Conservation (phyloP, 495 filamentous ascomycete genomes). For the Penicillium flavigenum region DNA sequence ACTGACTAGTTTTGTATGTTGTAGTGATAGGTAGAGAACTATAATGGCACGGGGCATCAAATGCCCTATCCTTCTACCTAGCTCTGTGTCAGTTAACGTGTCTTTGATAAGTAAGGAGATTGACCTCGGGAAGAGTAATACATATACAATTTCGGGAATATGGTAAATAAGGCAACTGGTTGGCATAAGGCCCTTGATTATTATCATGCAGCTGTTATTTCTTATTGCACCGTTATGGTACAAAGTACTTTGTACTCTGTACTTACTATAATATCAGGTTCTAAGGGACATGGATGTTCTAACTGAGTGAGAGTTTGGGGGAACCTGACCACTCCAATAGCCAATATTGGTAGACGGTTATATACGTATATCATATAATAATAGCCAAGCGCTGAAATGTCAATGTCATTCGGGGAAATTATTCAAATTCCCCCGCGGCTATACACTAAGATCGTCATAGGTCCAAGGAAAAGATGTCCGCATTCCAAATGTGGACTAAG, state of each 20-base stretch:
- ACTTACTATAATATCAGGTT: too few relatives aligned
- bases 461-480: neutral
- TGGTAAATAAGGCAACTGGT: slow-evolving; percentile 2
- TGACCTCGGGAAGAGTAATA: neutral
- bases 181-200: neutral
- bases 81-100: too few relatives aligned
- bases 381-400: too few relatives aligned
- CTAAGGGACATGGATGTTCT: neutral
- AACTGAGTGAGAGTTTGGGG: neutral
- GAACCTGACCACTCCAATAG: neutral
- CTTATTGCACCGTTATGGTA: neutral
- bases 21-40: too few relatives aligned
- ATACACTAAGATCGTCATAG: neutral
- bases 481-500: neutral
- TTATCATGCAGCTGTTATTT: neutral
- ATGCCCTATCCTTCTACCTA: too few relatives aligned
- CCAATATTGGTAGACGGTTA: too few relatives aligned
- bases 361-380: too few relatives aligned
- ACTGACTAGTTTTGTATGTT: too few relatives aligned
- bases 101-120: neutral
- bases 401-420: neutral
- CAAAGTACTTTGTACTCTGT: too few relatives aligned
- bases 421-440: neutral
- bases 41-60: too few relatives aligned
- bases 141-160: neutral